Evolutionary conservation across 345 rosid genomes (phyloP).

Genomic region (Citrus trifoliata): DNA sequence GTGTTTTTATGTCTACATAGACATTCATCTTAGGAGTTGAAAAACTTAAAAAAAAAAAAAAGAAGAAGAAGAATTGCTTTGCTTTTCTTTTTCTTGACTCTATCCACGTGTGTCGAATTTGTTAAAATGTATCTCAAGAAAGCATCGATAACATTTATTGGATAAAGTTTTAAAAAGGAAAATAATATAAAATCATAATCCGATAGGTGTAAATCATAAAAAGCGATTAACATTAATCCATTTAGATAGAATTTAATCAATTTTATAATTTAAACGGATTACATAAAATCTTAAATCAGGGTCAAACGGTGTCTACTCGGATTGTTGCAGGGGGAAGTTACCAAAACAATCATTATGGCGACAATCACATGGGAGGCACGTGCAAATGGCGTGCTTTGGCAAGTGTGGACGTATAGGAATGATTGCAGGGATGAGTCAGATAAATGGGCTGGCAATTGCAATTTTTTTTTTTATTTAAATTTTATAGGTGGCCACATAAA

Average conservation of each 20-base stretch:
- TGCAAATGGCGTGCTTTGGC: background rate
- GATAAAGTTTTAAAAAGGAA: background rate
- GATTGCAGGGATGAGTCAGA: background rate
- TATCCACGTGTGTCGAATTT: too few relatives aligned
- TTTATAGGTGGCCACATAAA: background rate
- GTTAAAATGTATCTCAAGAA: too few relatives aligned
- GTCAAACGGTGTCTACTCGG: background rate
- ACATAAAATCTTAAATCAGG: background rate
- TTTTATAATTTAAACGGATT: background rate
- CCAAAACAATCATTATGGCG: background rate
- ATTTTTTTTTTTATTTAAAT: too few relatives aligned
- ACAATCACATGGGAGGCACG: background rate
- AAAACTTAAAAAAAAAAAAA: too few relatives aligned
- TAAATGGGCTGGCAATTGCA: background rate
- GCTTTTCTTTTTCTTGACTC: too few relatives aligned
- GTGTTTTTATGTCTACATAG: too few relatives aligned
- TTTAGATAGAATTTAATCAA: background rate
- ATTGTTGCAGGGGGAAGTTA: background rate
- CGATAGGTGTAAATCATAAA: background rate
- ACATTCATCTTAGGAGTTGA: too few relatives aligned
- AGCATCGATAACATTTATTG: background rate
- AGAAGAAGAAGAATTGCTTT: too few relatives aligned
- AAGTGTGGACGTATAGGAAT: background rate
- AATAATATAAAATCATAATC: background rate
- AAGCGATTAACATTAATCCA: background rate